Evolutionary conservation across 2,329 filamentous ascomycete species (phyloP), one percentile per base, ranked within the genome.

Genomic region (Aspergillus clavatus): DNA sequence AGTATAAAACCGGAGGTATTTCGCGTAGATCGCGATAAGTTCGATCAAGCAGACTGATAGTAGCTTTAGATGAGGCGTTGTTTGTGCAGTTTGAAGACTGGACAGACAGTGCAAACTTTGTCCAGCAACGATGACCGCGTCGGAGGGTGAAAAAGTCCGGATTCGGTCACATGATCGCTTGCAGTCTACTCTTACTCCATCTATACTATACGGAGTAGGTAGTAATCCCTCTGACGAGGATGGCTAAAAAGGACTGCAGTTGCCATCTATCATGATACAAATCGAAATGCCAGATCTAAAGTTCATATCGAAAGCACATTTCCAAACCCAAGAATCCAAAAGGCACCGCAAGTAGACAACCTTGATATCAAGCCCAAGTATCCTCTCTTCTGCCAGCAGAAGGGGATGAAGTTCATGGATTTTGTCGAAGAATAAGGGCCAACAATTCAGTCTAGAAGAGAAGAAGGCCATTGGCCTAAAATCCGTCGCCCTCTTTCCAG

Each of bases 401-500:
- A 35, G 8, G 16, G 31, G 8, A 10, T 11, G 31, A 18, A 10
- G 8, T 10, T 11, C 11, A 16, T 35, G 14, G 14, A 33, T 12
- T n/a, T 7, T 31, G 10, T 31, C 16, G 6, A n/a, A n/a, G n/a
- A n/a, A n/a, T n/a, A n/a, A n/a, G n/a, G n/a, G n/a, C n/a, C n/a
- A n/a, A n/a, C n/a, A n/a, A n/a, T n/a, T 8, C 23, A 24, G 23
- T 8, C 16, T 10, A 33, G 16, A 16, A 24, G 21, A 21, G 29
- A 37, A 12, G 42, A 29, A 29, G 14, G 2, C 12, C 12, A 16
- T 21, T 12, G 19, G 23, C 35, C 70, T 61, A 80, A 55, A 74
- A 80, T 2, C 75, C 76, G 59, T 80, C 76, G 1, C 75, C 78
- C 35, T 77, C 74, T 28, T 72, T 72, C 78, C 77, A 81, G 36